Base-by-base conservation (phyloP, 805 yeast genomes). In the Saccharomycopsis sp. region DNA sequence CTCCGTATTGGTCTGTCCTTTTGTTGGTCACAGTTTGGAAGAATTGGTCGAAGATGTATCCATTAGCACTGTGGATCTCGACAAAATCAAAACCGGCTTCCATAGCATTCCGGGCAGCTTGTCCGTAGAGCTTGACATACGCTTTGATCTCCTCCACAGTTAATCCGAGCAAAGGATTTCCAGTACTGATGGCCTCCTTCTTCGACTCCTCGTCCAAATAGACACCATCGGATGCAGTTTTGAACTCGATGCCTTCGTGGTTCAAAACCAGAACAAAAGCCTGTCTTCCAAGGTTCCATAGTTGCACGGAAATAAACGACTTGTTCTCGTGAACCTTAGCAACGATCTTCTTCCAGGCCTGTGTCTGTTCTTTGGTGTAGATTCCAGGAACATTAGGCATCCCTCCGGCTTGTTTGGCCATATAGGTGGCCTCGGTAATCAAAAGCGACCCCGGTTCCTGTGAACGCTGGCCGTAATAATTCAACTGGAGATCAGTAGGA, bases 41-140 rank as follows among this genome's bases (percentile, higher is more conserved):
- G 63, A 85, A 83, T 64, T 77, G 74, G 64, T 75, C 72, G 41
- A 79, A 60, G 54, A 85, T 68, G 64, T 80, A 83, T 1, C 89
- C 89, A 67, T 84, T 83, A 15, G 87, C 87, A 29, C 74, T 78
- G 65, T 85, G 89, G 55, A 85, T 72, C 66, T 84, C 89, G 52
- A 85, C 74, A 53, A 80, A 80, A 67, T 85, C 88, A 59, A 80
- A 76, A 0, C 84, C 83, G 5, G 83, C 77, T 38, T 71, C 69
- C 14, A 73, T 75, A 1, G 88, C 81, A 61, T 76, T 74, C 58
- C 73, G 70, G 0, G 85, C 82, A 29, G 83, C 80, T 1, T 61
- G 64, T 25, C 71, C 78, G 66, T 78, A 82, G 2, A 70, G 69
- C 22, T 72, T 64, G 22, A 80, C 70, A n/a, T 81, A 56, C 0